phyloP scores from a whole-genome alignment of 257 asterid species.

The Capsicum baccatum region DNA sequence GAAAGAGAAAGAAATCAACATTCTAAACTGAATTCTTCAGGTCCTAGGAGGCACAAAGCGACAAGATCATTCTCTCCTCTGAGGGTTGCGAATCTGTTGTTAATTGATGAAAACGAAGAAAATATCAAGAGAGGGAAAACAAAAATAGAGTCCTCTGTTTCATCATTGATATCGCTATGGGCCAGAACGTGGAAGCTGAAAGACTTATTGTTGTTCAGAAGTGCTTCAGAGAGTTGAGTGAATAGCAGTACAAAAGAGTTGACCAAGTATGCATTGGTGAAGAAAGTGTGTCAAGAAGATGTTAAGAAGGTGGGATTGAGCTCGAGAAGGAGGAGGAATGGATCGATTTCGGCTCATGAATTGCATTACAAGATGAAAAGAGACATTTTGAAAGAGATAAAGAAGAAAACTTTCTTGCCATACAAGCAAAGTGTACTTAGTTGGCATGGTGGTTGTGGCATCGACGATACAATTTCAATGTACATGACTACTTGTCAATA shows the following conservation, averaged over 20 bases:
- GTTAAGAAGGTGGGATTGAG: constrained; percentile 62
- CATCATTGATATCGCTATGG: constrained; percentile 50
- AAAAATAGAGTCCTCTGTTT: constrained; percentile 24
- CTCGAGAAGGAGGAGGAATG: constrained; percentile 54
- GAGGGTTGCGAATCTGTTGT: constrained; percentile 65
- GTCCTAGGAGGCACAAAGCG: constrained; percentile 37
- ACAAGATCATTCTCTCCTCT: constrained; percentile 74
- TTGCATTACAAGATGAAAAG: constrained; percentile 75
- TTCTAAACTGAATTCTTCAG: not conserved
- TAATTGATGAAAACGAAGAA: constrained; percentile 18
- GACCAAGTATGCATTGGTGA: constrained; percentile 44
- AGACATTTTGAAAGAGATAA: constrained; percentile 76
- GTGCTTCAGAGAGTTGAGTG: constrained; percentile 83
- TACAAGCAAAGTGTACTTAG: constrained; percentile 74
- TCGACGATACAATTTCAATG: constrained; percentile 45
- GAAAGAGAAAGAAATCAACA: constrained; percentile 50
- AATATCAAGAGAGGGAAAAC: constrained; percentile 31
- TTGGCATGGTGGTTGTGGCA: constrained; percentile 81
- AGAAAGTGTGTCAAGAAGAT: constrained; percentile 30
- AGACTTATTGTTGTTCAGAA: constrained; percentile 78
- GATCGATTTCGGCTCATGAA: constrained; percentile 66
- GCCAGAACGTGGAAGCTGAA: constrained; percentile 70
- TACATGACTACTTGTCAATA: not conserved
- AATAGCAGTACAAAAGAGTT: constrained; percentile 46
- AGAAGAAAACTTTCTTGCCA: constrained; percentile 76